phyloP scores from a whole-genome alignment of 352 stramenopile genomes.

The Paralagenidium karlingii region DNA sequence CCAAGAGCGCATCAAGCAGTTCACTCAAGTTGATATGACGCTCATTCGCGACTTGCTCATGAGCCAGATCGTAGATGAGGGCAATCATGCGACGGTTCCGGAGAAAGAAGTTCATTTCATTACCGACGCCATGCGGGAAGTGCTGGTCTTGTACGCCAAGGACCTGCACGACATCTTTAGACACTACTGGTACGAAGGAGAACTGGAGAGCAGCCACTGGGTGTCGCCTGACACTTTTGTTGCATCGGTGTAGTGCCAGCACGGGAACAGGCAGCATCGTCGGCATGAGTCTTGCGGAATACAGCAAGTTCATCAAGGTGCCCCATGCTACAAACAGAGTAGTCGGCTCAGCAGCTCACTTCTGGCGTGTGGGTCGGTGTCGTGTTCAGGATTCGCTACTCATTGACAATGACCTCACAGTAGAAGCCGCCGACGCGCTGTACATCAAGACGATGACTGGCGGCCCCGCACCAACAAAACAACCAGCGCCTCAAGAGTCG shows the following conservation, averaged over 20 bases:
- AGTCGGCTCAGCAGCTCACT: background rate
- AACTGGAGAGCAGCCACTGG: background rate
- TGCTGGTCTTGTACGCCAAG: constrained; percentile 48
- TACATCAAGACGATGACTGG: too few species aligned
- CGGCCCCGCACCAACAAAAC: too few species aligned
- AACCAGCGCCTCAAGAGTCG: too few species aligned
- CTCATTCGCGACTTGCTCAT: constrained; percentile 31
- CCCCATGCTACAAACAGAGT: background rate
- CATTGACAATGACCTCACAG: too few species aligned
- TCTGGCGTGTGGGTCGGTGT: too few species aligned
- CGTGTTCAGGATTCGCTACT: too few species aligned
- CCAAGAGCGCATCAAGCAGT: constrained; percentile 48
- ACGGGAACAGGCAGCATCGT: constrained; percentile 45
- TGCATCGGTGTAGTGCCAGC: constrained; percentile 25
- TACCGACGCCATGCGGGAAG: constrained; percentile 32
- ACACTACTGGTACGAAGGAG: constrained; percentile 42
- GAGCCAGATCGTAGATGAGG: background rate
- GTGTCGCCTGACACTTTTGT: background rate
- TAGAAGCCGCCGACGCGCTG: too few species aligned
- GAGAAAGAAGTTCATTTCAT: constrained; percentile 42
- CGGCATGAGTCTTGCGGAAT: constrained; percentile 59
- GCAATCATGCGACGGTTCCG: constrained; percentile 17
- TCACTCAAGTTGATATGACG: constrained; percentile 25
- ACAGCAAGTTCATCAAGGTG: constrained; percentile 59
- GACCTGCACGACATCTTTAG: constrained; percentile 77